Evolutionary conservation across 2,329 filamentous ascomycete genomes (phyloP).

Genomic region (Grosmannia serpens): DNA sequence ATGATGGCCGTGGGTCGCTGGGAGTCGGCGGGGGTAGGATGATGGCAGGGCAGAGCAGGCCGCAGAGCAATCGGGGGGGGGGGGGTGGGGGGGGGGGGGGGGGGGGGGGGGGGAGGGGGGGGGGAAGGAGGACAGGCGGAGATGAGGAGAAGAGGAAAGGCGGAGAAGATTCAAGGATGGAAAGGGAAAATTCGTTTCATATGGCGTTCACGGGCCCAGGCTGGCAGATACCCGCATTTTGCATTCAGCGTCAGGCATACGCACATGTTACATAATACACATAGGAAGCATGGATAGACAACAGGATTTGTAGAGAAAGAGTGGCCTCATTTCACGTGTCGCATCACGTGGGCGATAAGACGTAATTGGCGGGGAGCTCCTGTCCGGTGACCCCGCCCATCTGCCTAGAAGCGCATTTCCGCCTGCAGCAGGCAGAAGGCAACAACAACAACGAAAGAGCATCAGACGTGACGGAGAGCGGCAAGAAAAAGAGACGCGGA

Average conservation of each 20-base stretch:
- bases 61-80: too few species aligned
- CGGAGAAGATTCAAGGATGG: neutral
- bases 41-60: too few species aligned
- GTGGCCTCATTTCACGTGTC: neutral
- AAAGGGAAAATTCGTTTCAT: too few species aligned
- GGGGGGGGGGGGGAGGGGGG: slow-evolving; percentile 1
- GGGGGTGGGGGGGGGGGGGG: too few species aligned
- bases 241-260: neutral
- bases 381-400: slow-evolving; percentile 4
- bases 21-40: too few species aligned
- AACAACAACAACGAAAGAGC: neutral
- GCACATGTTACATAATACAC: neutral
- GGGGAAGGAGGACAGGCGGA: neutral
- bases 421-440: neutral
- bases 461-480: neutral
- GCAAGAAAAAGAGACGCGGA: neutral
- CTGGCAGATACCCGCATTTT: neutral
- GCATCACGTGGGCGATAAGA: neutral
- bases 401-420: neutral
- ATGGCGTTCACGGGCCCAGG: neutral
- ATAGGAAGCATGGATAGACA: neutral
- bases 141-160: neutral
- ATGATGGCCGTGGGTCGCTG: neutral
- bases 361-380: neutral
- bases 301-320: neutral